These are phyloP conservation scores for Paraconiothyrium brasiliense DNA, from an alignment of 2,329 filamentous ascomycete genomes.

Conservation along the genomic window DNA sequence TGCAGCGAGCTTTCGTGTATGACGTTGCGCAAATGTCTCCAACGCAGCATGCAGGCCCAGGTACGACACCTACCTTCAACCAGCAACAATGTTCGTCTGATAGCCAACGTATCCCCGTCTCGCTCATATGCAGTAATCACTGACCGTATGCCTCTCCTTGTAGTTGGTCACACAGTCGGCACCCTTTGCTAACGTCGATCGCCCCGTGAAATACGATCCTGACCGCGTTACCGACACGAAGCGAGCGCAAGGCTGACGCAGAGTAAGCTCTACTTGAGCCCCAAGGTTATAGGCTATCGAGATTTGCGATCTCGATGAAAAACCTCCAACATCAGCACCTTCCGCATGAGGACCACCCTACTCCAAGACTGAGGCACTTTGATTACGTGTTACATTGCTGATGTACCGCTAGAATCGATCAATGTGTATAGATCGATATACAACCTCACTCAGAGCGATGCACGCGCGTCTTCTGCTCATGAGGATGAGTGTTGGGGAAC, in stretches of 20 bases:
- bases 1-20: background rate
- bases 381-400: background rate
- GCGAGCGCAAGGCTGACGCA: slow-evolving; percentile 6
- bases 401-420: background rate
- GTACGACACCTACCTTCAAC: background rate
- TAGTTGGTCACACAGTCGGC: background rate
- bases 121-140: background rate
- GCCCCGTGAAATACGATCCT: background rate
- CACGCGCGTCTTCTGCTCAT: background rate
- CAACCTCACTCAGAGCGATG: background rate
- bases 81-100: background rate
- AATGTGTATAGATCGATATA: background rate
- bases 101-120: background rate
- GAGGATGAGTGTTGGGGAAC: background rate
- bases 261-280: background rate
- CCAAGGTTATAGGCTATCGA: background rate
- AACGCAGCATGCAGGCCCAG: background rate
- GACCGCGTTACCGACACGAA: background rate
- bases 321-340: background rate
- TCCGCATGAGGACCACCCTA: background rate
- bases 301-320: background rate
- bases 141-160: background rate
- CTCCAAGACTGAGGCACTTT: slow-evolving; percentile 1
- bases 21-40: background rate
- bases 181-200: background rate